Conservation (phyloP, 2,329 filamentous ascomycete genomes). For the Nemania abortiva region DNA sequence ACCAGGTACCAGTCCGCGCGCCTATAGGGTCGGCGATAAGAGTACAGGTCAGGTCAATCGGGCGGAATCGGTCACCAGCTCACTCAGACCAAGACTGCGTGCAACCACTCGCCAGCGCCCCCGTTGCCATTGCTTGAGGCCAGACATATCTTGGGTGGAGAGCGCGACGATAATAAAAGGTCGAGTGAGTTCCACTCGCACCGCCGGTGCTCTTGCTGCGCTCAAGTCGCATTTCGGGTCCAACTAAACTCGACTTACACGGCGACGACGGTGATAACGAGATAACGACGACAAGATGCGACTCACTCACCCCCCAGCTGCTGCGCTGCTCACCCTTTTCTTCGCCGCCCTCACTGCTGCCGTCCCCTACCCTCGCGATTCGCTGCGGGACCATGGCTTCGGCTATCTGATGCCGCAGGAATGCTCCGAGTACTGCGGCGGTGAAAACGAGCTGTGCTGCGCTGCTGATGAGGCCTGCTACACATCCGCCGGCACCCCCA, state of each 20-base stretch:
- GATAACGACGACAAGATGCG: constrained; percentile 52
- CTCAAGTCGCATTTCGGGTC: constrained; percentile 39
- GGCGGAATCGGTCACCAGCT: constrained; percentile 30
- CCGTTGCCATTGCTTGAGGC: constrained; percentile 20
- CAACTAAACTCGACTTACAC: constrained; percentile 32
- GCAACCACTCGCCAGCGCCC: constrained; percentile 27
- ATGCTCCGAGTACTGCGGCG: constrained; percentile 67
- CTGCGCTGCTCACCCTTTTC: constrained; percentile 52
- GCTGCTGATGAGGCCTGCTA: constrained; percentile 62
- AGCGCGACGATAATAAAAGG: constrained; percentile 25
- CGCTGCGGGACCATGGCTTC: constrained; percentile 61
- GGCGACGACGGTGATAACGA: constrained; percentile 13
- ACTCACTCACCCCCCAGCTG: constrained; percentile 45
- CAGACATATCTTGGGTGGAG: constrained; percentile 5
- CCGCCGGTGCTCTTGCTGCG: constrained; percentile 21
- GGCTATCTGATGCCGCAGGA: constrained; percentile 63
- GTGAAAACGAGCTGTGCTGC: constrained; percentile 69
- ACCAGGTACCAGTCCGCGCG: neutral
- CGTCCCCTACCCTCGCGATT: constrained; percentile 64
- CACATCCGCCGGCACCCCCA: constrained; percentile 63
- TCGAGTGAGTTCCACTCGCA: constrained; percentile 31
- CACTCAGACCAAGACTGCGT: constrained; percentile 26
- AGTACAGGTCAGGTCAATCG: constrained; percentile 25
- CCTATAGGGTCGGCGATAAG: constrained; percentile 23
- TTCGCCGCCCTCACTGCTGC: constrained; percentile 57